A percentile compares a stretch with the other conserved stretches of the same genome.
These are phyloP conservation scores for Acanthamoeba royreba DNA, from an alignment of 208 protist species.

Conservation along the genomic window DNA sequence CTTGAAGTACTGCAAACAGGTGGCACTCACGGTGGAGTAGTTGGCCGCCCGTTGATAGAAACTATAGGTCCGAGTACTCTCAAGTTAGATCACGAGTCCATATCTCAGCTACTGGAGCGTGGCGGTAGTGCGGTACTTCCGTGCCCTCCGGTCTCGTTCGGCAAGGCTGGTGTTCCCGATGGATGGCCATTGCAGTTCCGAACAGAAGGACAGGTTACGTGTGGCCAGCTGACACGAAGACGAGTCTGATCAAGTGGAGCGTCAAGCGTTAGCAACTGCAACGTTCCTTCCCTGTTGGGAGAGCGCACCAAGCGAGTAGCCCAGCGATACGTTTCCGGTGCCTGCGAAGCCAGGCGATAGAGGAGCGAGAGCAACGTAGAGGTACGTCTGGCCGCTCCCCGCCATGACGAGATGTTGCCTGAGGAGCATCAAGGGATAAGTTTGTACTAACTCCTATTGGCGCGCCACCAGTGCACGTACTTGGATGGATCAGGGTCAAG, in stretches of 20 bases:
- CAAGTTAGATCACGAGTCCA: too few relatives aligned
- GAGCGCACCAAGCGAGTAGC: neutral
- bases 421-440: too few relatives aligned
- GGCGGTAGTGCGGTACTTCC: neutral
- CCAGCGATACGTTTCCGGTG: neutral
- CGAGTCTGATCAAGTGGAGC: neutral
- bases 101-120: too few relatives aligned
- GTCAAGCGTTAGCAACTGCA: neutral
- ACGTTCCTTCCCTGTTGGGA: too few relatives aligned
- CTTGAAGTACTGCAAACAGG: neutral
- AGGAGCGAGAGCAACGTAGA: neutral
- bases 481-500: too few relatives aligned
- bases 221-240: neutral
- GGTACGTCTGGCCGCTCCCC: neutral
- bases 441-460: too few relatives aligned
- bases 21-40: neutral
- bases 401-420: too few relatives aligned
- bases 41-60: neutral
- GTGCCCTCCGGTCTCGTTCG: neutral
- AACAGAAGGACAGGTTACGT: neutral
- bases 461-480: too few relatives aligned
- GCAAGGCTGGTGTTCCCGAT: neutral
- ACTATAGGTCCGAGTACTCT: neutral
- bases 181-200: neutral
- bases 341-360: neutral